Base-by-base conservation (phyloP, 164 flowering plant species). In the Vitis labrusca region DNA sequence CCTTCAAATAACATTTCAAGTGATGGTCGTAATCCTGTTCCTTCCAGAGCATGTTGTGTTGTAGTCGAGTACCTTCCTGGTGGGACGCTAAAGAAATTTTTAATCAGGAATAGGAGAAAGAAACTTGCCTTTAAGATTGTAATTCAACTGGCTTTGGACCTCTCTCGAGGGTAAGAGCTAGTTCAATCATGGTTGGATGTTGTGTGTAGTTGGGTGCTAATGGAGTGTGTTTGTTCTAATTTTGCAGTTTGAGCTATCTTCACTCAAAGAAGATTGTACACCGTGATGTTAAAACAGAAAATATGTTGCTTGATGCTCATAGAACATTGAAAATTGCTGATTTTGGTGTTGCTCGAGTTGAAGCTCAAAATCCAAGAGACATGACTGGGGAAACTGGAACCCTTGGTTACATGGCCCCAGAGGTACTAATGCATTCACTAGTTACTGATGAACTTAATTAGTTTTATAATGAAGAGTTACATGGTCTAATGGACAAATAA, bases 351-450 rank as follows among this genome's bases (percentile, higher is more conserved):
- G 97, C 97, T 73, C 89, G 97, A 57, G 93, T 92, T 70, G 98
- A 92, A 79, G 96, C 98, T 76, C 86, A 84, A 66, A 91, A 92
- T 64, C 94, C 98, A 6, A 81, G 72, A 64, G 98, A 92, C 73
- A 92, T 92, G 98, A 92, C 98, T 10, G 96, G 93, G 17, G 90
- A 86, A 73, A 91, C 98, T 29, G 98, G 98, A 9, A 92, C 98
- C 15, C 96, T 92, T 65, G 96, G 96, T 5, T 92, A 92, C 82
- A 92, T 92, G 98, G 98, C 98, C 16, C 98, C 98, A 0, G 98
- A 92, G 96, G 98, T 92, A 86, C 2, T 37, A 15, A 47, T 53
- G 15, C 17, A 23, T 23, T 56, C 3, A 3, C 47, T 30, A 29
- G 2, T 44, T 44, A 4, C 13, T 59, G 32, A 1, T 67, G 6